Conservation (phyloP, 257 asterid genomes). For the Solanum ahanhuiri region DNA sequence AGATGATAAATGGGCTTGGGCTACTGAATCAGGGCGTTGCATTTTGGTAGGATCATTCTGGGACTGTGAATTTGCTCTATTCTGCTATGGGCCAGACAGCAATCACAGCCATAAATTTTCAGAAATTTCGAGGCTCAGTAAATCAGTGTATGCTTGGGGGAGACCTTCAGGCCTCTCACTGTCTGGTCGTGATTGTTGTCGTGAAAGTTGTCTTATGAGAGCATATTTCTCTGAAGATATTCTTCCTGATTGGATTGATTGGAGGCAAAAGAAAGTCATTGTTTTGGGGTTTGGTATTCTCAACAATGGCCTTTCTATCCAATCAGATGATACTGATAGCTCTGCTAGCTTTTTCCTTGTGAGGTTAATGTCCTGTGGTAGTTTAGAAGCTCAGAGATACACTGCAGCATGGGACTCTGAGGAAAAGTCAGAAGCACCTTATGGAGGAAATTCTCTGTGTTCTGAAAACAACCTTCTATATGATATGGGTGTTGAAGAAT, state of each 20-base stretch:
- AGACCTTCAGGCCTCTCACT: conserved; percentile 33
- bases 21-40: conserved; percentile 67
- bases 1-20: conserved; percentile 24
- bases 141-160: conserved; percentile 51
- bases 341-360: conserved; percentile 49
- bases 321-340: conserved; percentile 18
- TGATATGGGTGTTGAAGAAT: conserved; percentile 15
- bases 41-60: conserved; percentile 78
- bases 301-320: conserved; percentile 17
- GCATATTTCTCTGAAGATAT: conserved; percentile 37
- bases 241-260: conserved; percentile 67
- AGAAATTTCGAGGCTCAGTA: conserved; percentile 34
- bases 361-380: conserved; percentile 62
- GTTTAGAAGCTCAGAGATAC: conserved; percentile 60
- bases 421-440: conserved; percentile 16
- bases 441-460: conserved; percentile 22
- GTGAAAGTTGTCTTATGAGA: conserved; percentile 52
- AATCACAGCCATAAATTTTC: conserved; percentile 12
- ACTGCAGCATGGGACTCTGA: conserved; percentile 31
- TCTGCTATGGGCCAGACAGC: conserved; percentile 54
- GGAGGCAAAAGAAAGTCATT: conserved; percentile 63
- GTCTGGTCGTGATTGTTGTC: conserved; percentile 36
- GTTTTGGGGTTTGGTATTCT: conserved; percentile 64
- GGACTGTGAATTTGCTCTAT: conserved; percentile 49
- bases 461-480: conserved; percentile 35